Evolutionary conservation across 768 basidiomycete species (phyloP), one percentile per base, ranked within the genome.

Genomic region (Jaapia argillacea): DNA sequence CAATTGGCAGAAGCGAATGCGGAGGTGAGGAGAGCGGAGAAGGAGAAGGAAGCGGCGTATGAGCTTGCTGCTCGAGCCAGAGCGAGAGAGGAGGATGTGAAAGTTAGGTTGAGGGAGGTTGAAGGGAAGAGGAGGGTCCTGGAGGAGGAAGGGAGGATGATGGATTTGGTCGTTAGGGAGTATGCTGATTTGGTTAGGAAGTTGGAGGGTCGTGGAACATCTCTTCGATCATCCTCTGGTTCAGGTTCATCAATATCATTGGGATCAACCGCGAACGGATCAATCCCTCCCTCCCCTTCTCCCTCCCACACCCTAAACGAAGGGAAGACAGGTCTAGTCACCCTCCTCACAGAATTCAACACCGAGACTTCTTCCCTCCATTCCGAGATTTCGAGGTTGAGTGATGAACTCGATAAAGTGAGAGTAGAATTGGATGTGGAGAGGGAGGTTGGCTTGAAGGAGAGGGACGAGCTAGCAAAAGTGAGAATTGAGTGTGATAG

Each of bases 171-270:
- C 4, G 71, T 88, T 13, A 65, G 70, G 41, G 82, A 88, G 50
- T 89, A 89, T 42, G 86, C 86, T 0, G 76, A 75, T 45, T 70
- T 89, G 12, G 86, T 88, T 10, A 69, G 84, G 16, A 68, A 61
- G 1, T 65, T 87, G 43, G 79, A 85, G 52, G 67, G 69, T 14
- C 65, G 69, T 45, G 57, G 44, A 59, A 58, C 44, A 43, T 40
- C n/a, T 45, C 51, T 31, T 2, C 2, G 33, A 54, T 4, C 37
- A 43, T 20, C 25, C 28, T 6, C 39, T 45, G 13, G n/a, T 42
- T n/a, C 10, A 18, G n/a, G 21, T 24, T 40, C 14, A 25, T n/a
- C 24, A 16, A 16, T 12, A 21, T 6, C 12, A 46, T 24, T 10
- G 12, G 4, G 25, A 27, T 5, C 48, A 35, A 28, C 26, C 5